Evolutionary conservation across 2,329 filamentous ascomycete species (phyloP).

Genomic region (Pseudocercospora fuligena): DNA sequence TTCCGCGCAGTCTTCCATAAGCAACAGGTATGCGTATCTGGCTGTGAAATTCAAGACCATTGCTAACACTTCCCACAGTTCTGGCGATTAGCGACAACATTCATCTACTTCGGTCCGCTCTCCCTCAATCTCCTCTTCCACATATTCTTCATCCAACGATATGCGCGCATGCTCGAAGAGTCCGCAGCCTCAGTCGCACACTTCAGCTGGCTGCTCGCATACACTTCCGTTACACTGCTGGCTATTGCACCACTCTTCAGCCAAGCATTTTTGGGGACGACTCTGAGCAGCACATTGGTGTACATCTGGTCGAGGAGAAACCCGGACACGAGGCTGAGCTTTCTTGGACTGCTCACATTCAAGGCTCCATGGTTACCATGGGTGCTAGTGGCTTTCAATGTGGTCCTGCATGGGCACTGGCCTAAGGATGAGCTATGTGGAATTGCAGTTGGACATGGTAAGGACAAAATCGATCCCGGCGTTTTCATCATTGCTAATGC

Average conservation of each 20-base stretch:
- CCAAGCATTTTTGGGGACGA: conserved; percentile 92
- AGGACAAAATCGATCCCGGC: conserved; percentile 29
- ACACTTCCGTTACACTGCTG: conserved; percentile 79
- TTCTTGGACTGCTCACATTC: conserved; percentile 83
- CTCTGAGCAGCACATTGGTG: conserved; percentile 88
- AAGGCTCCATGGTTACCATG: conserved; percentile 93
- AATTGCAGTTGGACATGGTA: conserved; percentile 84
- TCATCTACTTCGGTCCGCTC: conserved; percentile 95
- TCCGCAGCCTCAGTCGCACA: conserved; percentile 91
- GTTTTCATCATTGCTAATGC: conserved; percentile 13
- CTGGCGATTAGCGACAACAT: conserved; percentile 94
- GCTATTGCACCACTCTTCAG: conserved; percentile 83
- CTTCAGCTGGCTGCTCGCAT: conserved; percentile 92
- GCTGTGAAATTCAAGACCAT: not conserved
- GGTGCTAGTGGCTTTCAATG: conserved; percentile 91
- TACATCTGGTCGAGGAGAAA: conserved; percentile 98
- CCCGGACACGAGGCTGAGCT: conserved; percentile 83
- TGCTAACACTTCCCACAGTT: conserved; percentile 64
- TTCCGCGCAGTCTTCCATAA: conserved; percentile 89
- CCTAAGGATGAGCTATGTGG: conserved; percentile 97
- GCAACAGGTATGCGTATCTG: conserved; percentile 70
- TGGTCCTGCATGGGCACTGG: conserved; percentile 85
- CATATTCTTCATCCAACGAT: conserved; percentile 97
- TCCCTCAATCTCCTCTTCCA: conserved; percentile 95
- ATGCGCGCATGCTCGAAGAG: conserved; percentile 93